Base-by-base conservation (phyloP, 2,329 filamentous ascomycete species). In the Colletotrichum spaethianum region DNA sequence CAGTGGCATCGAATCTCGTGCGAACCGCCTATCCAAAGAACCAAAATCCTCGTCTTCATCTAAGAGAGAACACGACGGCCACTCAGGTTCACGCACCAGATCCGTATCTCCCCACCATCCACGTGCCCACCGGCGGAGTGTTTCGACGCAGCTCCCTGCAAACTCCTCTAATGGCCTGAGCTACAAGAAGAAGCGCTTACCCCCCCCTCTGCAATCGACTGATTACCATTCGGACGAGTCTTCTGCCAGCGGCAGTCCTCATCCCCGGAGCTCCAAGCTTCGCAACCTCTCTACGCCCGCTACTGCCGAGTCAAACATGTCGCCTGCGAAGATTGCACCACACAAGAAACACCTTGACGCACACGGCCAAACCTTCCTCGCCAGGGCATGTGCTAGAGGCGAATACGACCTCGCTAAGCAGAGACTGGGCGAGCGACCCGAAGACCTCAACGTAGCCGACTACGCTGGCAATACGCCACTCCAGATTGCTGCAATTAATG, bases 381-480 rank as follows among this genome's bases (percentile, higher is more conserved):
- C 96, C n/a, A 91, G 95, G 75, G 95, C 96, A 36, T 97, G 95
- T 81, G 94, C 95, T 46, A 92, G 92, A 76, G 94, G 95, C 62
- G 94, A 97, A 78, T 89, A 96, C 67, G 93, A 96, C 1, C 86
- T 87, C 12, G 95, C 94, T 20, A 95, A 93, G 80, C 88, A 90
- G 76, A 90, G 93, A 74, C 88, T 95, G 40, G 86, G 89, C 11
- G 94, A 97, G 79, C 90, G 95, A 26, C 95, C 94, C 0, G 94
- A 97, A 74, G 95, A 98, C 81, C 82, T 98, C 65, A 94, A 99
- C 76, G 89, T 95, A 70, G 91, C 94, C 31, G 96, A 99, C 79
- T 97, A 98, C 79, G 96, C 96, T 18, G 94, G 94, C n/a, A 98
- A 98, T 78, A 97, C 96, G 1, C 96, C 96, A 31, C 86, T 99